Evolutionary conservation across 1,284 basidiomycete species (phyloP).

Genomic region (Malassezia arunalokei): DNA sequence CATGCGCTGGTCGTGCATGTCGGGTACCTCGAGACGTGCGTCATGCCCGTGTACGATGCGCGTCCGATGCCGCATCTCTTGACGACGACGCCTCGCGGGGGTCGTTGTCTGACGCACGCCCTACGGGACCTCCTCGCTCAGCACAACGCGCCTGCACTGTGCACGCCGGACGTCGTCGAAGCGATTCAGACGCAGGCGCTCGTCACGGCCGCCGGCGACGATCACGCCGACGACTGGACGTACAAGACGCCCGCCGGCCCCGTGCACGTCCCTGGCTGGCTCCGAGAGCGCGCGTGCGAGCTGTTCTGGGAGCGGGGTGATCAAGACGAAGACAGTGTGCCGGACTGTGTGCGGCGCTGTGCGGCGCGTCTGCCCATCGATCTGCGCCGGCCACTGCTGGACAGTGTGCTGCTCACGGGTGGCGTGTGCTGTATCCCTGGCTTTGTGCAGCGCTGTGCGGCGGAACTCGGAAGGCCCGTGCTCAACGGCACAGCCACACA

Average conservation of each 20-base stretch:
- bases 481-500: background rate
- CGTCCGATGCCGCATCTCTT: slow-evolving; percentile 19
- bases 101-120: slow-evolving; percentile 15
- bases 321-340: slow-evolving; percentile 55
- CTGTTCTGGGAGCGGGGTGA: slow-evolving; percentile 80
- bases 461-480: slow-evolving; percentile 56
- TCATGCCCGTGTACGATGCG: slow-evolving; percentile 56
- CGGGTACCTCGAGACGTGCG: slow-evolving; percentile 76
- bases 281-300: slow-evolving; percentile 78
- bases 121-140: slow-evolving; percentile 20
- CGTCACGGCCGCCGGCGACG: slow-evolving; percentile 17
- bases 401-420: slow-evolving; percentile 69
- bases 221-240: background rate
- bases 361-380: slow-evolving; percentile 60
- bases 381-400: slow-evolving; percentile 65
- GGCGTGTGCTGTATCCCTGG: slow-evolving; percentile 84
- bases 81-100: slow-evolving; percentile 21
- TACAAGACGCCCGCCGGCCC: background rate
- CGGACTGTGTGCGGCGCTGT: slow-evolving; percentile 63
- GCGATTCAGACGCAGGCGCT: slow-evolving; percentile 32
- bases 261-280: slow-evolving; percentile 81
- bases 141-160: background rate
- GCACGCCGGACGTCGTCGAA: slow-evolving; percentile 4
- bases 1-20: slow-evolving; percentile 85
- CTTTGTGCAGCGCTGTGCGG: slow-evolving; percentile 71